A percentile compares a stretch with the other conserved stretches of the same genome.
phyloP scores from a whole-genome alignment of 495 filamentous ascomycete species.

The Bacidia gigantensis region DNA sequence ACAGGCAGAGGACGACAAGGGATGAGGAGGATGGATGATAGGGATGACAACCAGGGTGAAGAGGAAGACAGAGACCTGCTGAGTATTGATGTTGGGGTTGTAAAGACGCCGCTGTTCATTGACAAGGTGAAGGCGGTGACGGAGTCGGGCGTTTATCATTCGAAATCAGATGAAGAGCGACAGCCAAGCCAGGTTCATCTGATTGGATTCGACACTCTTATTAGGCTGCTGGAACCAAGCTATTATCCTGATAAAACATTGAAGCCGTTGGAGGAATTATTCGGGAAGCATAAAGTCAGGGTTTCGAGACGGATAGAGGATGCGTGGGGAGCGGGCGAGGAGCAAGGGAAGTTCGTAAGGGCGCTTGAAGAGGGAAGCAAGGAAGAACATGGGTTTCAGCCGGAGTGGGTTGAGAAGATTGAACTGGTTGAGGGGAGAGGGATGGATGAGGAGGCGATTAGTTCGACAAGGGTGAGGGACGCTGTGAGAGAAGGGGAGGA shows the following conservation, averaged over 20 bases:
- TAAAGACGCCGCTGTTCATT: conserved; percentile 68
- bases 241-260: conserved; percentile 58
- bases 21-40: background rate
- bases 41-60: too few relatives aligned
- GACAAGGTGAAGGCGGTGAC: conserved; percentile 68
- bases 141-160: conserved; percentile 22
- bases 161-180: background rate
- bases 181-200: conserved; percentile 58
- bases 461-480: conserved; percentile 66
- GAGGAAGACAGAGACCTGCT: too few relatives aligned
- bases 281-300: conserved; percentile 52
- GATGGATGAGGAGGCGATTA: conserved; percentile 45
- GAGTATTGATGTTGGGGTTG: conserved; percentile 58
- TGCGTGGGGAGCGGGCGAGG: conserved; percentile 46
- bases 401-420: conserved; percentile 57
- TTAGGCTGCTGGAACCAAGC: conserved; percentile 66
- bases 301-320: conserved; percentile 59
- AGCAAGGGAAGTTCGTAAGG: conserved; percentile 46
- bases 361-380: conserved; percentile 35
- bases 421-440: conserved; percentile 50
- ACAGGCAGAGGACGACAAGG: background rate
- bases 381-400: conserved; percentile 42
- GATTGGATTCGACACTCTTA: conserved; percentile 76
- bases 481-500: conserved; percentile 40
- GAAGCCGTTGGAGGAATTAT: conserved; percentile 49